phyloP scores from a whole-genome alignment of 1,284 basidiomycete species.

The Tylopilus sp. region DNA sequence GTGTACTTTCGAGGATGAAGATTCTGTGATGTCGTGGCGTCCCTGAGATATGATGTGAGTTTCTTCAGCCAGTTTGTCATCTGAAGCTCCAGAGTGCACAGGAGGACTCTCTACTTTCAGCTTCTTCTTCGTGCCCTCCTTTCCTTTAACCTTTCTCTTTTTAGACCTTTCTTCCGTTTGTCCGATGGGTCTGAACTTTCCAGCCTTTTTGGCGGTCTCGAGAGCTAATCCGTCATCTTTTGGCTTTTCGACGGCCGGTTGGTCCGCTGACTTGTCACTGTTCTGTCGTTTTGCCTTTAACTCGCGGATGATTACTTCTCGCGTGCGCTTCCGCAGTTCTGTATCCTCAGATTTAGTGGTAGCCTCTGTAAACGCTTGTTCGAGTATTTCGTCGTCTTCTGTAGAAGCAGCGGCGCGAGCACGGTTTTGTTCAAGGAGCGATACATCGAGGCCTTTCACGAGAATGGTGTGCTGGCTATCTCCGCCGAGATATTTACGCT shows the following conservation, averaged over 20 bases:
- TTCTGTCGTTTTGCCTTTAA: constrained; percentile 60
- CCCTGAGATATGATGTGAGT: neutral
- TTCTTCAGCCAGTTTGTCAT: constrained; percentile 31
- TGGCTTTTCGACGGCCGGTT: constrained; percentile 7
- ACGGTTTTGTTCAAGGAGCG: constrained; percentile 80
- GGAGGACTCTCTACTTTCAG: constrained; percentile 34
- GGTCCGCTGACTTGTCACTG: constrained; percentile 18
- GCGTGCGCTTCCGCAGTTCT: constrained; percentile 59
- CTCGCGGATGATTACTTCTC: constrained; percentile 69
- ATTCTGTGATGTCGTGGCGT: neutral
- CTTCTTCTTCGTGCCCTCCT: constrained; percentile 46
- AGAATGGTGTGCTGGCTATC: constrained; percentile 82
- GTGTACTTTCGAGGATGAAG: constrained; percentile 1
- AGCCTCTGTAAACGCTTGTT: constrained; percentile 59
- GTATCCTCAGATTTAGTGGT: constrained; percentile 21
- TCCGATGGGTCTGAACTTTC: constrained; percentile 67
- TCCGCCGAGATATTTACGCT: constrained; percentile 82
- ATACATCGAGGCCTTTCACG: constrained; percentile 88
- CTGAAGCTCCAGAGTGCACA: constrained; percentile 15
- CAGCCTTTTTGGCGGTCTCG: constrained; percentile 54
- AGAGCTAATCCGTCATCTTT: constrained; percentile 35
- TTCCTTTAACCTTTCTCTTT: constrained; percentile 48
- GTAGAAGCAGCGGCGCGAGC: constrained; percentile 53
- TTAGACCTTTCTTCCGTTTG: constrained; percentile 48
- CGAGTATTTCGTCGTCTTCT: constrained; percentile 71